Conservation (phyloP, 495 filamentous ascomycete genomes). For the Penicillium coffeae region DNA sequence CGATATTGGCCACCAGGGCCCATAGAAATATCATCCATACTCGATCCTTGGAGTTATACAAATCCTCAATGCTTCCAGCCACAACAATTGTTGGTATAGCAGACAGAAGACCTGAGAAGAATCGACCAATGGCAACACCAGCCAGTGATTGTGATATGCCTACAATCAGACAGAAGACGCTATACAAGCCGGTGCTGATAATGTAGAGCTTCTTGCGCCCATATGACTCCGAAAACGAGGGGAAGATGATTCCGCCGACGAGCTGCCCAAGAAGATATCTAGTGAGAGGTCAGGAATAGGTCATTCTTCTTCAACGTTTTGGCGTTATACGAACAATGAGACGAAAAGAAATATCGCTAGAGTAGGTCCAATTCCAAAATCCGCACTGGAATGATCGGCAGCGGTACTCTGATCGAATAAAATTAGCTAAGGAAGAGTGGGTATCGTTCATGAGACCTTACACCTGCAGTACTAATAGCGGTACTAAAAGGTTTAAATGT, state of each 20-base stretch:
- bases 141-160: constrained; percentile 25
- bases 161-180: constrained; percentile 35
- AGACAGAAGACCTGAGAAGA: constrained; percentile 40
- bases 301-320: too few relatives aligned
- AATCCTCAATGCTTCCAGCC: constrained; percentile 48
- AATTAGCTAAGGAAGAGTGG: too few relatives aligned
- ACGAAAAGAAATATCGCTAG: constrained; percentile 26
- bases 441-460: too few relatives aligned
- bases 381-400: constrained; percentile 15
- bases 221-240: constrained; percentile 44
- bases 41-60: constrained; percentile 38
- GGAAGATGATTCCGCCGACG: constrained; percentile 44
- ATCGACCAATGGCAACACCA: constrained; percentile 31
- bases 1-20: constrained; percentile 35
- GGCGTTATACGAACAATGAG: constrained; percentile 26
- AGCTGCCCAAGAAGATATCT: constrained; percentile 43
- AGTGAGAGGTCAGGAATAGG: too few relatives aligned
- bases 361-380: constrained; percentile 15
- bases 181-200: constrained; percentile 30
- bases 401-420: constrained; percentile 13
- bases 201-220: constrained; percentile 45
- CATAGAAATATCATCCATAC: constrained; percentile 47
- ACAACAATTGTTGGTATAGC: constrained; percentile 43
- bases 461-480: constrained; percentile 26
- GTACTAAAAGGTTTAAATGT: constrained; percentile 13